Evolutionary conservation across 2,329 filamentous ascomycete genomes (phyloP).

Genomic region (Venturia asperata): DNA sequence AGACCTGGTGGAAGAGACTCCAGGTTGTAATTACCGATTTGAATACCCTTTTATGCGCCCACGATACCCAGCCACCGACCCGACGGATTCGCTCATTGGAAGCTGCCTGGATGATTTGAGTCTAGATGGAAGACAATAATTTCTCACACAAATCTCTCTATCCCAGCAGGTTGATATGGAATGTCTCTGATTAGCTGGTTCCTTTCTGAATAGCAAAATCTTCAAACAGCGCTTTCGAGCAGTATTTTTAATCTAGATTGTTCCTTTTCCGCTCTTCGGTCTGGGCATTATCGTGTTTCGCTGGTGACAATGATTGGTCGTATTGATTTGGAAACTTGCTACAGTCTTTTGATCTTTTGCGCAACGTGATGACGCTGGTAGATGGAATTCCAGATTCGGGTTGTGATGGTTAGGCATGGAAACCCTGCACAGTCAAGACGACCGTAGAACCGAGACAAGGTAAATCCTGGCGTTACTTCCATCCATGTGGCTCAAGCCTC

Average conservation of each 20-base stretch:
- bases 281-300: no score
- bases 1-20: constrained; percentile 2
- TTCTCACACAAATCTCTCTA: background rate
- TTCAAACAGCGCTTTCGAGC: background rate
- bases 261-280: no score
- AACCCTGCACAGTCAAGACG: no score
- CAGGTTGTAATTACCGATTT: background rate
- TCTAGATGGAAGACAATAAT: background rate
- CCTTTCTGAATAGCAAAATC: background rate
- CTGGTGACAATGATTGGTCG: no score
- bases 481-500: no score
- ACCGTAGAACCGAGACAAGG: no score
- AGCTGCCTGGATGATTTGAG: background rate
- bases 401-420: no score
- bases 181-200: background rate
- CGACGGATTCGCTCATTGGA: constrained; percentile 9
- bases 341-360: no score
- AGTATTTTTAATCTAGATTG: constrained; percentile 5
- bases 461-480: no score
- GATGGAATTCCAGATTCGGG: no score
- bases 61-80: background rate
- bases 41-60: constrained; percentile 7
- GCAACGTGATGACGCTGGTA: no score
- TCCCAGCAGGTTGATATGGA: background rate
- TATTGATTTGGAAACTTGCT: no score